Percentiles rank a stretch among this genome's conserved stretches.
These are phyloP conservation scores for Metschnikowia cerradonensis DNA, from an alignment of 805 yeast genomes.

Conservation along the genomic window DNA sequence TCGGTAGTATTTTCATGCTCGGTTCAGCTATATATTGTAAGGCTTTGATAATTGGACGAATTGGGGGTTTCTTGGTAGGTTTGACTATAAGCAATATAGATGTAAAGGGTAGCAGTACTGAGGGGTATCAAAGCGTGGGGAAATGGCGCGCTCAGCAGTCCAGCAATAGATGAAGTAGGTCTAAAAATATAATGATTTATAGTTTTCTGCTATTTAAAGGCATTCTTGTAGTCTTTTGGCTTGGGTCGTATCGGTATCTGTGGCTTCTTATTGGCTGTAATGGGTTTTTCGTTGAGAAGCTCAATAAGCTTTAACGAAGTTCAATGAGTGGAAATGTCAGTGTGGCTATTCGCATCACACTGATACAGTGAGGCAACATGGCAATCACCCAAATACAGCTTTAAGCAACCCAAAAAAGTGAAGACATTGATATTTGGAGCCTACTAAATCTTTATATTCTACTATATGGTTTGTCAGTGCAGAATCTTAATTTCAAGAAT, in stretches of 20 bases:
- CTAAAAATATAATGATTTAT: background rate
- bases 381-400: background rate
- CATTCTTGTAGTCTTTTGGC: background rate
- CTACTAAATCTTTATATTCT: background rate
- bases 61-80: background rate
- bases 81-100: background rate
- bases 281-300: background rate
- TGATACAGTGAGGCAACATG: background rate
- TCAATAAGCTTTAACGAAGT: background rate
- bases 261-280: background rate
- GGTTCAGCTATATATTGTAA: background rate
- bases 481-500: background rate
- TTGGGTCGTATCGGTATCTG: no score
- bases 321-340: background rate
- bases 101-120: background rate
- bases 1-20: conserved; percentile 4
- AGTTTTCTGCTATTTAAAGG: background rate
- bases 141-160: background rate
- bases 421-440: background rate
- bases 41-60: background rate
- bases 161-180: background rate
- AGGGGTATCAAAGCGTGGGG: background rate
- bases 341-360: background rate
- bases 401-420: background rate
- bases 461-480: background rate